Evolutionary conservation across 129 eudicot species (phyloP).

Genomic region (Chrysanthemum makinoi): DNA sequence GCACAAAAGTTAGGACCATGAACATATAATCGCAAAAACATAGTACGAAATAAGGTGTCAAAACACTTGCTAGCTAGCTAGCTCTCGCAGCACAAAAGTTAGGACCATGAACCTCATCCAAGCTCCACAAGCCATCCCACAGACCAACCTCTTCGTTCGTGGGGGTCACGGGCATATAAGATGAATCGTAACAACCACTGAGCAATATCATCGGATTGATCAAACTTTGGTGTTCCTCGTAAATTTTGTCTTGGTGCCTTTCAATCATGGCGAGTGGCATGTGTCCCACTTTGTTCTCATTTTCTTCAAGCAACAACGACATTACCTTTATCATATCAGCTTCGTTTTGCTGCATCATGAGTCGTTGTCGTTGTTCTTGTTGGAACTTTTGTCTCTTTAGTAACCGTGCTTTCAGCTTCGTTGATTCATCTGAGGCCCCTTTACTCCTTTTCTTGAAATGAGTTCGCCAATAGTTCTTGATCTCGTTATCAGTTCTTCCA

Average conservation of each 20-base stretch:
- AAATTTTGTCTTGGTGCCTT: conserved; percentile 34
- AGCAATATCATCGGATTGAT: conserved; percentile 26
- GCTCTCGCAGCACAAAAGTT: conserved; percentile 19
- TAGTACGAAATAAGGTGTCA: background rate
- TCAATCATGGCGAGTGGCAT: conserved; percentile 12
- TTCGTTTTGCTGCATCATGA: conserved; percentile 31
- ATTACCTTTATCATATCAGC: conserved; percentile 39
- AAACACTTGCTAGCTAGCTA: conserved; percentile 24
- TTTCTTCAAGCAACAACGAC: conserved; percentile 40
- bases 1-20: conserved; percentile 30
- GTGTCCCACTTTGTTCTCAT: conserved; percentile 29
- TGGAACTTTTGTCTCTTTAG: conserved; percentile 68
- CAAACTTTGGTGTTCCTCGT: conserved; percentile 32
- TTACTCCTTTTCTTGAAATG: conserved; percentile 73
- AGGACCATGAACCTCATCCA: conserved; percentile 51
- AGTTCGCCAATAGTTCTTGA: conserved; percentile 90
- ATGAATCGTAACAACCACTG: conserved; percentile 26
- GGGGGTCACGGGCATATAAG: conserved; percentile 33
- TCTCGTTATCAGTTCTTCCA: conserved; percentile 85
- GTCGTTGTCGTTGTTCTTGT: conserved; percentile 52
- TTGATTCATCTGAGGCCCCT: conserved; percentile 26
- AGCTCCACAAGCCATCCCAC: conserved; percentile 66
- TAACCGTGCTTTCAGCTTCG: conserved; percentile 47
- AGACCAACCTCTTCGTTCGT: conserved; percentile 40
- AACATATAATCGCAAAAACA: conserved; percentile 42